These are phyloP conservation scores for Aureobasidium sp. DNA, from an alignment of 2,329 filamentous ascomycete species.

Conservation along the genomic window DNA sequence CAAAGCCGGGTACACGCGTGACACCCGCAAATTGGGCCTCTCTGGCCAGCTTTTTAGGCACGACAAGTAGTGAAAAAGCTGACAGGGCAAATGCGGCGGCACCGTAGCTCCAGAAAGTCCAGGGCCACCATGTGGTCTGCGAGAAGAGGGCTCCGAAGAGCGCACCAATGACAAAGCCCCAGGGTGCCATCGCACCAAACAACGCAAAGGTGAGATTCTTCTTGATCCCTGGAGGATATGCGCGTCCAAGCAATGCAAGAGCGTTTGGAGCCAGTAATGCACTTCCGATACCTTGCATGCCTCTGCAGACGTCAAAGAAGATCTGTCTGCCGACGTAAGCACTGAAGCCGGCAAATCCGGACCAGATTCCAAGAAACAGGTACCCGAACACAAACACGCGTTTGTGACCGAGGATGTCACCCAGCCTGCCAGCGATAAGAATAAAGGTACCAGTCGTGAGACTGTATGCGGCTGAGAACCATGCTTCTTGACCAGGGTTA, in stretches of 20 bases:
- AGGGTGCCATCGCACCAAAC: constrained; percentile 33
- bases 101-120: constrained; percentile 40
- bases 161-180: constrained; percentile 31
- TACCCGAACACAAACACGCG: constrained; percentile 36
- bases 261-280: constrained; percentile 34
- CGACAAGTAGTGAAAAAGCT: constrained; percentile 32
- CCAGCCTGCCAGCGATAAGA: constrained; percentile 38
- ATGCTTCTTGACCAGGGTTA: constrained; percentile 37
- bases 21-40: constrained; percentile 23
- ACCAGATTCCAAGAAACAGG: constrained; percentile 36
- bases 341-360: constrained; percentile 33
- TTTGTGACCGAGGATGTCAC: constrained; percentile 41
- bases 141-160: constrained; percentile 31
- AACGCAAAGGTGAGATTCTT: constrained; percentile 35
- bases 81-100: constrained; percentile 35
- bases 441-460: constrained; percentile 42
- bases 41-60: constrained; percentile 29
- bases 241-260: constrained; percentile 31
- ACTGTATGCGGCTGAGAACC: constrained; percentile 39
- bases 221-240: constrained; percentile 30
- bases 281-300: constrained; percentile 36
- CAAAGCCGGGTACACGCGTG: constrained; percentile 28
- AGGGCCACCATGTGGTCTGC: constrained; percentile 29
- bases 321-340: constrained; percentile 30
- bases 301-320: constrained; percentile 34